Percentiles rank a stretch among this genome's conserved stretches.
Evolutionary conservation across 371 early-diverging fungal species (phyloP).

Genomic region (Apophysomyces sp.): DNA sequence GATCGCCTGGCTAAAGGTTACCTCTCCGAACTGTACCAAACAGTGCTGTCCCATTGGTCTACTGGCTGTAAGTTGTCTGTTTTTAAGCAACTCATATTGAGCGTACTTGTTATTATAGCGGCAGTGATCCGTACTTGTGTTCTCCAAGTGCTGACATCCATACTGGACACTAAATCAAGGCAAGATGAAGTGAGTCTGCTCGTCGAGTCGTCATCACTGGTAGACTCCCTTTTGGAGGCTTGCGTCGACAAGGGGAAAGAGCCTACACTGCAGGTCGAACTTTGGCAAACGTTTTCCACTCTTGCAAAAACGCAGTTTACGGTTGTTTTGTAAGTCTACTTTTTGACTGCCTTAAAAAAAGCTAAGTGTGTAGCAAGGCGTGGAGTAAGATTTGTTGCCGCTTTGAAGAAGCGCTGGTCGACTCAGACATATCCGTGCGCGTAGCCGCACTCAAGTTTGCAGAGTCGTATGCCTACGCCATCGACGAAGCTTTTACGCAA

Average conservation of each 20-base stretch:
- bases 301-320: conserved; percentile 18
- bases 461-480: conserved; percentile 40
- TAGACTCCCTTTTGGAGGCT: conserved; percentile 12
- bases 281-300: conserved; percentile 21
- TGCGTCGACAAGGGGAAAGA: background rate
- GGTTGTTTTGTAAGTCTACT: conserved; percentile 13
- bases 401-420: conserved; percentile 11
- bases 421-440: conserved; percentile 21
- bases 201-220: background rate
- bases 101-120: background rate
- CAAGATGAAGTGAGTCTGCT: conserved; percentile 7
- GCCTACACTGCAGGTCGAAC: background rate
- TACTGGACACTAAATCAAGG: conserved; percentile 28
- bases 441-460: conserved; percentile 36
- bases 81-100: background rate
- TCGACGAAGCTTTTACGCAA: background rate
- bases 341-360: too few species aligned
- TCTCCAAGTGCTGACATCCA: conserved; percentile 34
- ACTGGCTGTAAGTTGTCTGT: background rate
- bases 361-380: conserved; percentile 3
- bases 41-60: conserved; percentile 21
- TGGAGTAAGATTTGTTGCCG: conserved; percentile 11
- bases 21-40: conserved; percentile 29
- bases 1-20: conserved; percentile 41
- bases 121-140: conserved; percentile 15